phyloP scores from a whole-genome alignment of 2,329 filamentous ascomycete species.

The Nothomitra cinnamomea region DNA sequence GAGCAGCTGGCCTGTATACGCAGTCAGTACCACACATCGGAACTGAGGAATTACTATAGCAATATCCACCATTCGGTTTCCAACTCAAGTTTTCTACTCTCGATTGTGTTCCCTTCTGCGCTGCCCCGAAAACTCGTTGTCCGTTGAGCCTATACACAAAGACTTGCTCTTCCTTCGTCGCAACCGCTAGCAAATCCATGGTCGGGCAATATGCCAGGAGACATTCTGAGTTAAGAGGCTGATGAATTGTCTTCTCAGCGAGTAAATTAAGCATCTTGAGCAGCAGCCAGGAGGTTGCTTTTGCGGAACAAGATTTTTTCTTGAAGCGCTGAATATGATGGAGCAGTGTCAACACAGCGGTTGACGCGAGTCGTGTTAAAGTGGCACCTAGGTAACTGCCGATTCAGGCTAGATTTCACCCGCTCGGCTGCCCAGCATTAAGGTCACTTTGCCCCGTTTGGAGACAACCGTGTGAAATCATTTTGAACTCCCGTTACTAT shows the following conservation, averaged over 20 bases:
- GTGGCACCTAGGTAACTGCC: too few relatives aligned
- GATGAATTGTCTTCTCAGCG: constrained; percentile 40
- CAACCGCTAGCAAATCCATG: constrained; percentile 67
- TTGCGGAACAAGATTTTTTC: too few relatives aligned
- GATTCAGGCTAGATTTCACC: too few relatives aligned
- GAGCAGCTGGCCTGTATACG: constrained; percentile 48
- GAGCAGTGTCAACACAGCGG: neutral
- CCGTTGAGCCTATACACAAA: constrained; percentile 64
- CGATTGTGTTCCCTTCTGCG: constrained; percentile 19
- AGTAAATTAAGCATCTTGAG: constrained; percentile 25
- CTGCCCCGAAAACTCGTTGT: constrained; percentile 44
- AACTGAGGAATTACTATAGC: neutral
- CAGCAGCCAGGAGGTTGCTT: neutral
- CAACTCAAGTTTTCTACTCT: constrained; percentile 35
- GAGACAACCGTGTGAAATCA: too few relatives aligned
- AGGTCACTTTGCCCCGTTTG: too few relatives aligned
- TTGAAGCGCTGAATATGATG: neutral
- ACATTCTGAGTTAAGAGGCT: constrained; percentile 32
- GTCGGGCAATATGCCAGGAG: constrained; percentile 64
- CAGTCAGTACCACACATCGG: neutral
- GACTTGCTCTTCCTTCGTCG: constrained; percentile 49
- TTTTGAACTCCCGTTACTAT: too few relatives aligned
- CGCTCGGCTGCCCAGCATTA: too few relatives aligned
- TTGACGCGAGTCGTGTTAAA: too few relatives aligned
- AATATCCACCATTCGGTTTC: constrained; percentile 46